A percentile compares a stretch with the other conserved stretches of the same genome.
Conservation (phyloP, 2,329 filamentous ascomycete species). For the Allantophomopsis lycopodina region DNA sequence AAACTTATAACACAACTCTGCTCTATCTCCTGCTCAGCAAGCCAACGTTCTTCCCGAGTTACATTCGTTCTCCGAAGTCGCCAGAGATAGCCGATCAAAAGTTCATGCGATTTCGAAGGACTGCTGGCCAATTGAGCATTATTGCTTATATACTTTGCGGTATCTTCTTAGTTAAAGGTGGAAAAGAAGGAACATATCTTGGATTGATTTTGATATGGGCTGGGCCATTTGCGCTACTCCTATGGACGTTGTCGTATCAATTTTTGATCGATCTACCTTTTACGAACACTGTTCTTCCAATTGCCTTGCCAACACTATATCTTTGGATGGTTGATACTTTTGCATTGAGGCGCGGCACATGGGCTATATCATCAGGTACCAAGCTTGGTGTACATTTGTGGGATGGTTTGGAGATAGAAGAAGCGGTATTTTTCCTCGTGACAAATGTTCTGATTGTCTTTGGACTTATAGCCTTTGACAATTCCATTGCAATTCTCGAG, state of each 20-base stretch:
- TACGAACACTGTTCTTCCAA: slow-evolving; percentile 42
- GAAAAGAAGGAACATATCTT: slow-evolving; percentile 45
- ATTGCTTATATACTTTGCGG: slow-evolving; percentile 28
- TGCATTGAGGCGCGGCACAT: slow-evolving; percentile 53
- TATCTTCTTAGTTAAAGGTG: slow-evolving; percentile 26
- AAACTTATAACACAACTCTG: slow-evolving; percentile 60
- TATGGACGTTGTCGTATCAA: slow-evolving; percentile 49
- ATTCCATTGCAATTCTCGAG: slow-evolving; percentile 50
- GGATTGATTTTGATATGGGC: slow-evolving; percentile 60
- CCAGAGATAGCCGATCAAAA: not conserved
- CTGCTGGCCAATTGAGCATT: slow-evolving; percentile 35
- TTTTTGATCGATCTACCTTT: slow-evolving; percentile 47
- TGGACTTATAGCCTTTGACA: slow-evolving; percentile 55
- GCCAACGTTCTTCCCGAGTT: slow-evolving; percentile 39
- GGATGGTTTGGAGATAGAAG: slow-evolving; percentile 56
- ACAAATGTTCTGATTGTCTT: slow-evolving; percentile 60
- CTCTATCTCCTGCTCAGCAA: slow-evolving; percentile 57
- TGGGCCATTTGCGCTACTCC: slow-evolving; percentile 47
- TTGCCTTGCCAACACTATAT: slow-evolving; percentile 51
- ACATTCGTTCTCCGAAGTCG: slow-evolving; percentile 21
- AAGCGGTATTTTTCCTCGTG: slow-evolving; percentile 59
- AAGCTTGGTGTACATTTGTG: slow-evolving; percentile 52
- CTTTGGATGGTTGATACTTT: slow-evolving; percentile 61
- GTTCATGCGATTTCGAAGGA: slow-evolving; percentile 15
- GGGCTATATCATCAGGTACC: slow-evolving; percentile 55